Evolutionary conservation across 2,329 filamentous ascomycete species (phyloP).

Genomic region (Helotiales sp.): DNA sequence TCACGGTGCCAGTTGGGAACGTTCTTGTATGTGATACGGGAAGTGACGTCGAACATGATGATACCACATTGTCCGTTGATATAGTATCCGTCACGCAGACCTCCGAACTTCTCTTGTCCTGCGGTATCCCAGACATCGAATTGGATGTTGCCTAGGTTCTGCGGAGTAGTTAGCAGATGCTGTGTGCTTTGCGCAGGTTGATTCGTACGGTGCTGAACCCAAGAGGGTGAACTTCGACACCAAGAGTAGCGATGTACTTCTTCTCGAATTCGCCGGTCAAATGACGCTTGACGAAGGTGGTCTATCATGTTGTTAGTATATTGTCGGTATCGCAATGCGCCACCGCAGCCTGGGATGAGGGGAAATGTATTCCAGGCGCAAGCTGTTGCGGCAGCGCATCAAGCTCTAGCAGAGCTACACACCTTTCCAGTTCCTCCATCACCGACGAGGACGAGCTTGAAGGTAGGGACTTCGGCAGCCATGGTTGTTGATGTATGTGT

Average conservation of each 20-base stretch:
- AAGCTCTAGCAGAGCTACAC: constrained; percentile 37
- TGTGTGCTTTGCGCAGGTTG: constrained; percentile 22
- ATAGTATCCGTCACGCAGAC: constrained; percentile 99
- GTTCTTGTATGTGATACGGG: constrained; percentile 99
- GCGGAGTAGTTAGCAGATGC: constrained; percentile 23
- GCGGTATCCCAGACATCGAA: constrained; percentile 99
- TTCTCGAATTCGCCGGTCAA: constrained; percentile 99
- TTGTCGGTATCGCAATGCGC: constrained; percentile 16
- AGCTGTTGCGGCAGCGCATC: constrained; percentile 10
- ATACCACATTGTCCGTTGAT: constrained; percentile 99
- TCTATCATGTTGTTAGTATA: constrained; percentile 55
- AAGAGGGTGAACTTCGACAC: constrained; percentile 98
- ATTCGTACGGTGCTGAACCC: constrained; percentile 92
- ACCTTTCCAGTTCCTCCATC: constrained; percentile 99
- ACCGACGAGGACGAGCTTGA: constrained; percentile 99
- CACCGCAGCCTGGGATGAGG: constrained; percentile 23
- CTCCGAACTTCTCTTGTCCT: constrained; percentile 99
- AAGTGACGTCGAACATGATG: constrained; percentile 99
- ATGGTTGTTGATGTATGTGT: constrained; percentile 48
- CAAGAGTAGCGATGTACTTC: constrained; percentile 99
- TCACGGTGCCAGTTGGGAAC: constrained; percentile 99
- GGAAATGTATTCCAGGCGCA: constrained; percentile 19
- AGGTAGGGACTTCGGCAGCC: constrained; percentile 73
- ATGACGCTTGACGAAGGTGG: constrained; percentile 99
- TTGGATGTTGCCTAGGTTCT: constrained; percentile 94